These are phyloP conservation scores for Saccharata proteae DNA, from an alignment of 2,329 filamentous ascomycete species.

Conservation along the genomic window DNA sequence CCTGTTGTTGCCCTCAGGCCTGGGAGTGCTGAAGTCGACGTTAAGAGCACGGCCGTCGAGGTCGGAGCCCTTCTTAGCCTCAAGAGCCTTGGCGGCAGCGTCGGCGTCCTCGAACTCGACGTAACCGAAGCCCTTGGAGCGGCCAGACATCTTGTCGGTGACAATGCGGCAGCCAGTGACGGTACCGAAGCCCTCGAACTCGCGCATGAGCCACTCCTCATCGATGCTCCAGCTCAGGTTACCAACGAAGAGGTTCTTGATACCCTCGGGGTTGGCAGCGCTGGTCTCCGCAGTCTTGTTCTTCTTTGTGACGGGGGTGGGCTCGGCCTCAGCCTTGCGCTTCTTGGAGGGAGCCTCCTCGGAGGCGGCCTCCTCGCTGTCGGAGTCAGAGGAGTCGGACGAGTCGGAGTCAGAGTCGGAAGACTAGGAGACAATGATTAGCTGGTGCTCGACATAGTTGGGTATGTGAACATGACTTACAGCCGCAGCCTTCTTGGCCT, in stretches of 20 bases:
- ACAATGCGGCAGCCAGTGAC: conserved; percentile 66
- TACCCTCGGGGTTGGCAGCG: conserved; percentile 28
- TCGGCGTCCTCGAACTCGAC: conserved; percentile 67
- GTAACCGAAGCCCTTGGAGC: conserved; percentile 88
- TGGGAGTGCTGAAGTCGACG: conserved; percentile 64
- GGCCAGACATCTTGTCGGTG: conserved; percentile 66
- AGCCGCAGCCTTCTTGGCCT: conserved; percentile 6
- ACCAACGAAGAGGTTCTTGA: conserved; percentile 72
- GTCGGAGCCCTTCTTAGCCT: conserved; percentile 61
- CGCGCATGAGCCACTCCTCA: conserved; percentile 65
- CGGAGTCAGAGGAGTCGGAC: conserved; percentile 14
- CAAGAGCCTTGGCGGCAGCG: conserved; percentile 58
- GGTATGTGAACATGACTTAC: background rate
- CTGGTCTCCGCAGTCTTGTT: conserved; percentile 45
- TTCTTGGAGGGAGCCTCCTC: conserved; percentile 44
- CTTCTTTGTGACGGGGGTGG: conserved; percentile 50
- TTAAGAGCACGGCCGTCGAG: conserved; percentile 65
- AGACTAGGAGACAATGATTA: conserved; percentile 5
- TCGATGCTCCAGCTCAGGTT: conserved; percentile 87
- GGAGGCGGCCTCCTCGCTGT: conserved; percentile 15
- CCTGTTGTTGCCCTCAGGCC: conserved; percentile 32
- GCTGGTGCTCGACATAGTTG: background rate
- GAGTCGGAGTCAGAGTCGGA: conserved; percentile 11
- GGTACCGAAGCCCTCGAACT: conserved; percentile 71
- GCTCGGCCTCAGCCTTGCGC: conserved; percentile 50